Percentiles rank a stretch among this genome's conserved stretches.
Conservation (phyloP, 371 early-diverging fungal species). For the Mortierella polycephala region DNA sequence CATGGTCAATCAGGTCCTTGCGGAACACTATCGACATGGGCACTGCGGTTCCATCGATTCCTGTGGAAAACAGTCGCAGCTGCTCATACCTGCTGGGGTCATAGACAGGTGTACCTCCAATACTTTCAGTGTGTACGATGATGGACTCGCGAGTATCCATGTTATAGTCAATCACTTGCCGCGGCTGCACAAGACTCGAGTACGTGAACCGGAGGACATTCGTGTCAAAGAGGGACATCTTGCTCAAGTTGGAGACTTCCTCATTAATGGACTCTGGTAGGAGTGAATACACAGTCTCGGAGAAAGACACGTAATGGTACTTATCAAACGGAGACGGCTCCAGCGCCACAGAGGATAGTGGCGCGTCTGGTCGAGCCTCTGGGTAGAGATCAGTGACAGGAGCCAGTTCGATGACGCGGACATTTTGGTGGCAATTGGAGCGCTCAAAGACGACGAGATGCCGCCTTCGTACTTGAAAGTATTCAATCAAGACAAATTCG, state of each 20-base stretch:
- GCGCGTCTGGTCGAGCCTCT: conserved; percentile 24
- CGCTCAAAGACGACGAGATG: conserved; percentile 70
- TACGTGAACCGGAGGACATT: conserved; percentile 61
- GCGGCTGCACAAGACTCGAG: conserved; percentile 65
- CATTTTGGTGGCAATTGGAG: conserved; percentile 68
- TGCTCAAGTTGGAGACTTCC: conserved; percentile 58
- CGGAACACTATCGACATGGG: conserved; percentile 68
- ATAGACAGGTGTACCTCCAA: conserved; percentile 47
- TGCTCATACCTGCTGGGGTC: conserved; percentile 51
- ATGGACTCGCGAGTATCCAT: conserved; percentile 58
- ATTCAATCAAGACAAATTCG: conserved; percentile 67
- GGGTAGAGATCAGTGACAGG: conserved; percentile 12
- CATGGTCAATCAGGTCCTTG: conserved; percentile 55
- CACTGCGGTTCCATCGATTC: conserved; percentile 66
- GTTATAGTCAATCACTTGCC: conserved; percentile 67
- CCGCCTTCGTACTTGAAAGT: conserved; percentile 59
- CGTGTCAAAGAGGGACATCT: conserved; percentile 51
- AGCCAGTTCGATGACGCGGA: conserved; percentile 58
- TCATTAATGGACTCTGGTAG: conserved; percentile 57
- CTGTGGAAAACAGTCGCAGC: conserved; percentile 60
- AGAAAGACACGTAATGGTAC: conserved; percentile 71
- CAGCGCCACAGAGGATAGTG: conserved; percentile 30
- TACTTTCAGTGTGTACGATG: conserved; percentile 61
- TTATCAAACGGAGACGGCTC: conserved; percentile 53
- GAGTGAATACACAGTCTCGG: conserved; percentile 64